These are phyloP conservation scores for Recurvomyces mirabilis DNA, from an alignment of 495 filamentous ascomycete genomes.

Conservation along the genomic window DNA sequence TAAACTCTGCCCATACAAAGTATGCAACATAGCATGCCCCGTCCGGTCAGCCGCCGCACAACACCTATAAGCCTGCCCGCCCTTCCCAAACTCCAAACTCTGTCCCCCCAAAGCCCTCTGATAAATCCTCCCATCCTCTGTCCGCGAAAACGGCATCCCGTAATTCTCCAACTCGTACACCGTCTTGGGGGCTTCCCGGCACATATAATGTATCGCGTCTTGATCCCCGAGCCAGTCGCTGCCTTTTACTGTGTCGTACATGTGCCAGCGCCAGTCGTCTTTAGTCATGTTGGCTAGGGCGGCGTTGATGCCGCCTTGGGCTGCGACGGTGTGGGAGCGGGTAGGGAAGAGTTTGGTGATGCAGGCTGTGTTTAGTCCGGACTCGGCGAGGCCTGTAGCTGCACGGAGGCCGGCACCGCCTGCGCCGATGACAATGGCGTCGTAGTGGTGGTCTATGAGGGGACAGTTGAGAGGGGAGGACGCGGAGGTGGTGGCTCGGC, in stretches of 20 bases:
- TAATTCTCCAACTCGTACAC: slow-evolving; percentile 96
- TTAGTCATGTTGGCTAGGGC: slow-evolving; percentile 86
- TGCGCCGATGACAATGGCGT: slow-evolving; percentile 88
- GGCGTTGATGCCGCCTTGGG: slow-evolving; percentile 90
- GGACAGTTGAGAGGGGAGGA: slow-evolving; percentile 53
- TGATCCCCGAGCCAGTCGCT: slow-evolving; percentile 98
- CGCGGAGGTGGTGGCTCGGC: slow-evolving; percentile 14
- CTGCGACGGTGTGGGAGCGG: slow-evolving; percentile 88
- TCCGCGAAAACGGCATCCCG: slow-evolving; percentile 94
- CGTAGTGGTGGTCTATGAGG: slow-evolving; percentile 60
- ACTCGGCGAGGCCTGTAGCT: slow-evolving; percentile 92
- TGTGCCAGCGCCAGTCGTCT: slow-evolving; percentile 99
- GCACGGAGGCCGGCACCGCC: slow-evolving; percentile 90
- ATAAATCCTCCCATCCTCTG: slow-evolving; percentile 93
- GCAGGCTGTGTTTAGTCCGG: slow-evolving; percentile 95
- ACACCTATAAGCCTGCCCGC: slow-evolving; percentile 93
- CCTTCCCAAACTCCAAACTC: slow-evolving; percentile 88
- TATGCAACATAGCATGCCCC: slow-evolving; percentile 92
- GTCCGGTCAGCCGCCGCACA: slow-evolving; percentile 92
- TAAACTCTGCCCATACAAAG: slow-evolving; percentile 93
- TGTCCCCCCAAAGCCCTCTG: slow-evolving; percentile 97
- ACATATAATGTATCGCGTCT: slow-evolving; percentile 99
- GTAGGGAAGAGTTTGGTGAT: slow-evolving; percentile 94
- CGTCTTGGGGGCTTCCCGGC: slow-evolving; percentile 78
- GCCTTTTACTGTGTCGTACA: slow-evolving; percentile 99